A percentile compares a stretch with the other conserved stretches of the same genome.
Conservation (phyloP, 2,329 filamentous ascomycete genomes). For the Bipolaris oryzae region DNA sequence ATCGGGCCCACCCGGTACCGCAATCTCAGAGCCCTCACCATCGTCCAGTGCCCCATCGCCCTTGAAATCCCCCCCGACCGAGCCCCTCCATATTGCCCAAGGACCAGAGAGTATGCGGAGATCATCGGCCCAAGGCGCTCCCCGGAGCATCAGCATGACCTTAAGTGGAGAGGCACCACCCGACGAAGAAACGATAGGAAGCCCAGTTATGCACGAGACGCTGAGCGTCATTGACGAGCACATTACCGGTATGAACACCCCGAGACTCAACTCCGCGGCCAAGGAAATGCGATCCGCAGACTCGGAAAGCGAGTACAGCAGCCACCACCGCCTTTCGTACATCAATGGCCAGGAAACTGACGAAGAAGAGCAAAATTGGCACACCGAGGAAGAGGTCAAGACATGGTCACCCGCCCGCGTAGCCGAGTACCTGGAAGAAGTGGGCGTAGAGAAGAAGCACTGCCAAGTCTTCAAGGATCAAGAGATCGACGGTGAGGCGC, state of each 20-base stretch:
- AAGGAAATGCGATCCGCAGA: constrained; percentile 67
- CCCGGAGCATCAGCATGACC: constrained; percentile 46
- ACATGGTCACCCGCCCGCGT: constrained; percentile 82
- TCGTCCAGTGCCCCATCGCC: constrained; percentile 24
- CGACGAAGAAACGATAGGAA: constrained; percentile 58
- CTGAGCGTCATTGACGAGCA: constrained; percentile 96
- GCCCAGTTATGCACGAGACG: constrained; percentile 90
- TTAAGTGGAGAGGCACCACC: constrained; percentile 45
- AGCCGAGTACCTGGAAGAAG: constrained; percentile 83
- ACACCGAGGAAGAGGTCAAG: constrained; percentile 75
- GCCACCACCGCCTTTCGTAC: constrained; percentile 81
- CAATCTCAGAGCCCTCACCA: constrained; percentile 27
- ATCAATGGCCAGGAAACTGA: constrained; percentile 95
- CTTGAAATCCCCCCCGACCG: constrained; percentile 28
- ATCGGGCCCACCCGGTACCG: constrained; percentile 22
- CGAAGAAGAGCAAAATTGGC: constrained; percentile 79
- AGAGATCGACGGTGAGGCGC: constrained; percentile 91
- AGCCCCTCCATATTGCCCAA: constrained; percentile 38
- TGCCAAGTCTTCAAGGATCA: constrained; percentile 95
- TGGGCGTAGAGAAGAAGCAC: constrained; percentile 84
- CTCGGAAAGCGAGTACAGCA: constrained; percentile 90
- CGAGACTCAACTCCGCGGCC: constrained; percentile 59
- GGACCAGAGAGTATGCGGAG: constrained; percentile 22
- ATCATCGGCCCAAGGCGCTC: constrained; percentile 25
- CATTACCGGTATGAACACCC: constrained; percentile 81